Conservation (phyloP, 345 rosid species). For the Cardamine chenopodiifolia region DNA sequence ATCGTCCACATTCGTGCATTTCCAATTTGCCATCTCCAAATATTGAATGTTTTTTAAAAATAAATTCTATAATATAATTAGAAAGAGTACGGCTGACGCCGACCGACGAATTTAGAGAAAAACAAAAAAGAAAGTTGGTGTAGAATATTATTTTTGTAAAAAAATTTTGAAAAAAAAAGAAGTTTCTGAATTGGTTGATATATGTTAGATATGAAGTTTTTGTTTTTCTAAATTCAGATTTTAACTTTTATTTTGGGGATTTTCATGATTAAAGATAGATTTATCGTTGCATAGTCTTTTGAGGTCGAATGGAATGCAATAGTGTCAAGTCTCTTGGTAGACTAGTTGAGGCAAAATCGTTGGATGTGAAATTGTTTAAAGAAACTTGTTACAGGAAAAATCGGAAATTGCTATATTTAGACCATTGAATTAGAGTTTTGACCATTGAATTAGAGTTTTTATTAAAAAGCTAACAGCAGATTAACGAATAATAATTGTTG, state of each 20-base stretch:
- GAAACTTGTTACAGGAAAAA: neutral
- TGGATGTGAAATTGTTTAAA: neutral
- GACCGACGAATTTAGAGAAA: too few species aligned
- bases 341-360: neutral
- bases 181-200: too few species aligned
- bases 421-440: neutral
- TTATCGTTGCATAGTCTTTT: neutral
- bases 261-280: neutral
- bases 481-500: slow-evolving; percentile 25
- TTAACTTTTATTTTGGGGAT: neutral
- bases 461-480: slow-evolving; percentile 16
- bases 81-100: too few species aligned
- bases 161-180: too few species aligned
- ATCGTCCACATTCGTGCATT: too few species aligned
- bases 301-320: neutral
- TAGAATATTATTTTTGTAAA: too few species aligned
- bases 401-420: neutral
- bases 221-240: too few species aligned
- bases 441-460: neutral
- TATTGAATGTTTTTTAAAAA: too few species aligned
- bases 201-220: too few species aligned
- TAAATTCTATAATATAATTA: too few species aligned
- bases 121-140: too few species aligned
- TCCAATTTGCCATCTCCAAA: too few species aligned
- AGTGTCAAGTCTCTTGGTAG: slow-evolving; percentile 13